Evolutionary conservation across 139 green algal species (phyloP), one percentile per base, ranked within the genome.

Genomic region (Dunaliella primolecta): DNA sequence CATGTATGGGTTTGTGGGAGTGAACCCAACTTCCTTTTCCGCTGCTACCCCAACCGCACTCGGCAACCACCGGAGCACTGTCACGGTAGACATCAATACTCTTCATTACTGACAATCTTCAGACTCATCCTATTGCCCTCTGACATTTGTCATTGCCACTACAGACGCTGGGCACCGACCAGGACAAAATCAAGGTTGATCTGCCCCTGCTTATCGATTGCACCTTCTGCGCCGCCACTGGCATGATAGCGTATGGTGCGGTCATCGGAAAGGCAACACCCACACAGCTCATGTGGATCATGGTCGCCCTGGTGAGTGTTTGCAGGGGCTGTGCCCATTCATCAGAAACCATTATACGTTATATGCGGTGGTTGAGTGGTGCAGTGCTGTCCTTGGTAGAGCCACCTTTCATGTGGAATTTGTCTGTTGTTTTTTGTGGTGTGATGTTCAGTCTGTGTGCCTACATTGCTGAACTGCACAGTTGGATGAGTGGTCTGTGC

Each of bases 201-300:
- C 32, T 95, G 25, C 86, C 87, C 1, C 83, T 93, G 24, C 70
- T 95, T 30, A 92, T 95, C 25, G 88, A 94, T 78, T 78, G 81
- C 20, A 81, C 84, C 20, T 95, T 95, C 72, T 88, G 84, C 20
- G 90, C 90, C 1, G 46, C 46, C 46, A 64, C 46, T 64, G 89
- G 84, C 34, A 94, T 95, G 91, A 93, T 95, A 83, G 88, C 86
- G 7, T 94, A 93, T 82, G 92, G 92, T 0, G 92, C 91, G 7
- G 86, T 94, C n/a, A 85, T 95, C 0, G 92, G 92, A 29, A 94
- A 94, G 81, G 76, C 88, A 27, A 90, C 88, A 3, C 92, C 92
- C 1, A 88, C 91, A 0, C 91, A 95, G 84, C 75, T 94, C 2
- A 75, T 87, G 3, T 92, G 81, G 82, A 82, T 95, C 24, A 82